phyloP scores from a whole-genome alignment of 345 rosid genomes.

The Brassica nigra region DNA sequence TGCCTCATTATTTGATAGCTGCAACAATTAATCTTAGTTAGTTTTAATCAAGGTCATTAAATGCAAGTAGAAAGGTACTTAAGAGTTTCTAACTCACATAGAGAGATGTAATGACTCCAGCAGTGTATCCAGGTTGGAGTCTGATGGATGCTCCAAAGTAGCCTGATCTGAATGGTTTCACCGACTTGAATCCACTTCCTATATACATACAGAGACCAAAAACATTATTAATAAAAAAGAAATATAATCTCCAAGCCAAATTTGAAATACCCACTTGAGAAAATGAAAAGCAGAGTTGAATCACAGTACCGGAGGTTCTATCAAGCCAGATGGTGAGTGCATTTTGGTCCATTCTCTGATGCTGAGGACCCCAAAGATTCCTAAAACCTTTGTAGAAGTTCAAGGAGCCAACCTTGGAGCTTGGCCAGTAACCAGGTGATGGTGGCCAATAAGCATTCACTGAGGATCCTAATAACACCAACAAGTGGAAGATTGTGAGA shows the following conservation, averaged over 20 bases:
- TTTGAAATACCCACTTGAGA: constrained; percentile 5
- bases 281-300: background rate
- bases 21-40: constrained; percentile 1
- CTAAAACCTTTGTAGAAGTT: constrained; percentile 69
- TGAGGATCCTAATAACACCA: constrained; percentile 43
- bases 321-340: constrained; percentile 92
- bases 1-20: constrained; percentile 88
- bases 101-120: constrained; percentile 93
- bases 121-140: constrained; percentile 92
- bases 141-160: constrained; percentile 87
- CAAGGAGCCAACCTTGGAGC: constrained; percentile 66
- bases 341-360: constrained; percentile 65
- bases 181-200: constrained; percentile 97
- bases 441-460: constrained; percentile 72
- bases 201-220: constrained; percentile 16
- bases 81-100: constrained; percentile 50
- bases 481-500: constrained; percentile 40
- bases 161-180: constrained; percentile 82
- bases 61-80: background rate
- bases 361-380: constrained; percentile 95
- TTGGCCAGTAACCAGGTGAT: constrained; percentile 94
- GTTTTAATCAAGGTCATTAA: constrained; percentile 7
- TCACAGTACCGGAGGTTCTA: constrained; percentile 61
- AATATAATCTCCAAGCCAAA: constrained; percentile 15
- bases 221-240: constrained; percentile 1